Base-by-base conservation (phyloP, 768 basidiomycete species). In the Trametes gibbosa region DNA sequence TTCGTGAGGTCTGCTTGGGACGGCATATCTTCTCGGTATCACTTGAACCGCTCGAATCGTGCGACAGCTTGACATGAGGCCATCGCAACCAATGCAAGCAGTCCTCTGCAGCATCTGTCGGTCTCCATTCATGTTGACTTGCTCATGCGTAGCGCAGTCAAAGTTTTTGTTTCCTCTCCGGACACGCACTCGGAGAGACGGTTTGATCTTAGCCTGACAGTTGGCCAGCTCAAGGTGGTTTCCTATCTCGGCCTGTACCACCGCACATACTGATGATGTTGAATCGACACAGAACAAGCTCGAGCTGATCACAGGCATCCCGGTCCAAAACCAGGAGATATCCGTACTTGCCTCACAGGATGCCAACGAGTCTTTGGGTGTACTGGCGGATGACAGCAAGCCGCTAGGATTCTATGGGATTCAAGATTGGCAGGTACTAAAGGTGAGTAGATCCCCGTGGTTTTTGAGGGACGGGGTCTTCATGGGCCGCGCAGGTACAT, bases 121-220 rank as follows among this genome's bases (percentile, higher is more conserved):
- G 6, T 32, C 25, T n/a, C n/a, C n/a, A n/a, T n/a, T 19, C 12
- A 45, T 43, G 24, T 27, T 57, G 53, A 61, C 50, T 4, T 16
- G 21, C 48, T n/a, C 48, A 80, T 80, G 79, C 76, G 77, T 27
- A 72, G 68, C 54, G 73, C 75, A 55, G 77, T 92, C 46, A 89
- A 82, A 53, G 75, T 97, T 43, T 94, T 85, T 64, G 86, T 98
- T 7, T 71, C 83, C 13, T 98, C 95, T 9, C 87, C 86, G 6
- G 93, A 97, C 69, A 96, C 95, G 1, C 88, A 84, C 63, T 93
- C 92, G 0, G 96, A 98, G 74, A 84, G 96, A 47, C 83, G 90
- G 0, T 84, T 92, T 61, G 90, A 95, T 66, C 82, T 85, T 24
- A 82, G 86, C 62, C 74, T 85, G 29, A 88, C 90, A 0, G 79